Evolutionary conservation across 345 rosid genomes (phyloP).

Genomic region (Alliaria petiolata): DNA sequence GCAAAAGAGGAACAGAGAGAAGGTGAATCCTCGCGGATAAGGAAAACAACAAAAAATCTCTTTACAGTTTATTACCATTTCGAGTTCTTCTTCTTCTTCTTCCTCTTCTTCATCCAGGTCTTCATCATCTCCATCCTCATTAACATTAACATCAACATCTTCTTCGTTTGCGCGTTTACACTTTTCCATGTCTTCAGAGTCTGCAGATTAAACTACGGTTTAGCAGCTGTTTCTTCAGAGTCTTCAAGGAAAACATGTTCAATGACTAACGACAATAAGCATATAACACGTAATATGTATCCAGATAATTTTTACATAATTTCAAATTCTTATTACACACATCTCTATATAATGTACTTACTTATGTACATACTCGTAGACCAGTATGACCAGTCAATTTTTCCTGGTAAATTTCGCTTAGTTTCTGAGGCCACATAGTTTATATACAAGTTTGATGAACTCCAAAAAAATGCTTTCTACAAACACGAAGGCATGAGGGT

Average conservation of each 20-base stretch:
- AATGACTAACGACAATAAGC: constrained; percentile 1
- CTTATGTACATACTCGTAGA: background rate
- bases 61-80: constrained; percentile 42
- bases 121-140: constrained; percentile 58
- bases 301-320: background rate
- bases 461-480: background rate
- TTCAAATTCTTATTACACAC: background rate
- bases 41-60: background rate
- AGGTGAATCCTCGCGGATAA: background rate
- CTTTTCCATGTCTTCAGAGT: constrained; percentile 40
- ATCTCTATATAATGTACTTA: background rate
- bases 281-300: background rate
- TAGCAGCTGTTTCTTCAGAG: background rate
- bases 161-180: constrained; percentile 32
- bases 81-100: constrained; percentile 38
- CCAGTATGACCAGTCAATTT: background rate
- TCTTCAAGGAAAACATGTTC: background rate
- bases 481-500: background rate
- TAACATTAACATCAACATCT: constrained; percentile 48
- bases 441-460: background rate
- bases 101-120: constrained; percentile 56
- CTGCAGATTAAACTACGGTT: constrained; percentile 26
- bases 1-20: constrained; percentile 15
- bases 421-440: background rate
- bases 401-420: background rate